Base-by-base conservation (phyloP, 1,284 basidiomycete genomes). In the Lentinus polychrous region DNA sequence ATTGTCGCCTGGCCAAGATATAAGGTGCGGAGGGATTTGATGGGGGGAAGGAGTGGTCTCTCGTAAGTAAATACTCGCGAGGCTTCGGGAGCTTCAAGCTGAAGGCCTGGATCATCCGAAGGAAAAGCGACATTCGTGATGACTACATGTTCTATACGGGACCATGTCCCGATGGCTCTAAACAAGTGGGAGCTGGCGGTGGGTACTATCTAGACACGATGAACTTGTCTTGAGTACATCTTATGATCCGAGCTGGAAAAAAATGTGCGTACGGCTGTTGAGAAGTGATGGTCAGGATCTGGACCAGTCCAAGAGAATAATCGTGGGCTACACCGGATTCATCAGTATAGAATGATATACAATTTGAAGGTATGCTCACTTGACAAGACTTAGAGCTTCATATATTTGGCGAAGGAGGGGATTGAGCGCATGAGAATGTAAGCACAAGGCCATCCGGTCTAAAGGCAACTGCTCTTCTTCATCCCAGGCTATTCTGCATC, bases 201-300 rank as follows among this genome's bases (percentile, higher is more conserved):
- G 0, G 75, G 66, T 3, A 81, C 72, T 44, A 79, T 77, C 76
- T 80, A 48, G 12, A 24, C 23, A 36, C 34, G 24, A 40, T 10
- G 10, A 10, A 27, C 27, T 10, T 47, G 33, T 32, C n/a, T 17
- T 23, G 14, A 24, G 27, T 44, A 18, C 31, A 27, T 15, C 17
- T 20, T 2, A 35, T 20, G 47, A 34, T 36, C 22, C 14, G 7
- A 43, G 39, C 17, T 33, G 35, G 15, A 41, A 18, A 41, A 18
- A 44, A 48, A 33, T 12, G 31, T 23, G 66, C 75, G 56, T 57
- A 79, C 79, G 15, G 79, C 76, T 14, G 67, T 77, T 1, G 78
- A 79, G 57, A 79, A 79, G 55, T 81, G 75, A 53, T 81, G 78
- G 15, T 70, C 71, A 24, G 79, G 77, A 53, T 79, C 78, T 4